A percentile compares a stretch with the other conserved stretches of the same genome.
Conservation (phyloP, 2,329 filamentous ascomycete species). For the Cordyceps javanica region DNA sequence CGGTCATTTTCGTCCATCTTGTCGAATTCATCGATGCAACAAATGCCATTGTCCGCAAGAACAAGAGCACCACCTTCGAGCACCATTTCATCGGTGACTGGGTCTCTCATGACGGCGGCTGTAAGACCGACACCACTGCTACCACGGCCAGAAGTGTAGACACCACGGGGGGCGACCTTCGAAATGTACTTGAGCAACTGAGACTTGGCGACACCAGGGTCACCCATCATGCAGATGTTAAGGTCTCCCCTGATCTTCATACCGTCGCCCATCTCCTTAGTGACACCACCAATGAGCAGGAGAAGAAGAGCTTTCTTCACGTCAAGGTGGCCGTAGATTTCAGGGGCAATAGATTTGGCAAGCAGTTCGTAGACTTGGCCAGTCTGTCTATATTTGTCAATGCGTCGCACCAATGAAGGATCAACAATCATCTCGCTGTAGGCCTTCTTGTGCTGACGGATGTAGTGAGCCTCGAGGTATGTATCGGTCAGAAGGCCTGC, state of each 20-base stretch:
- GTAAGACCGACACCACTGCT: slow-evolving; percentile 78
- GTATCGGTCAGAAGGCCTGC: slow-evolving; percentile 96
- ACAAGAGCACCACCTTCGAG: slow-evolving; percentile 75
- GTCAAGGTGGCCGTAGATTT: slow-evolving; percentile 93
- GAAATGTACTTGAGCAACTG: slow-evolving; percentile 97
- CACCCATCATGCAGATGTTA: slow-evolving; percentile 98
- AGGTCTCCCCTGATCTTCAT: slow-evolving; percentile 99
- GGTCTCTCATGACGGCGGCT: slow-evolving; percentile 76
- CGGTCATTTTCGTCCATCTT: slow-evolving; percentile 84
- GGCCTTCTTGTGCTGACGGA: slow-evolving; percentile 95
- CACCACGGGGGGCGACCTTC: slow-evolving; percentile 90
- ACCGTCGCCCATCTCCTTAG: slow-evolving; percentile 92
- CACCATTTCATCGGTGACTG: slow-evolving; percentile 79
- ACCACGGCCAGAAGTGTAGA: slow-evolving; percentile 76
- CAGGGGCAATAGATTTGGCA: slow-evolving; percentile 90
- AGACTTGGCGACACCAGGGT: slow-evolving; percentile 98
- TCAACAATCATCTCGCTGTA: slow-evolving; percentile 91
- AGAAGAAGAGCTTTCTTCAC: slow-evolving; percentile 98
- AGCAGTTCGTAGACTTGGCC: slow-evolving; percentile 95
- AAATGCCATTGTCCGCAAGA: slow-evolving; percentile 76
- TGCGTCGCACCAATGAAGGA: slow-evolving; percentile 69
- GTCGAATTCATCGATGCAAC: slow-evolving; percentile 83
- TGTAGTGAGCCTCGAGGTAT: slow-evolving; percentile 88
- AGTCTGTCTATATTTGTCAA: slow-evolving; percentile 76
- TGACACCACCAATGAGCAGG: slow-evolving; percentile 90